These are phyloP conservation scores for Vickermania ingenoplastis DNA, from an alignment of 208 protist species.

Conservation along the genomic window DNA sequence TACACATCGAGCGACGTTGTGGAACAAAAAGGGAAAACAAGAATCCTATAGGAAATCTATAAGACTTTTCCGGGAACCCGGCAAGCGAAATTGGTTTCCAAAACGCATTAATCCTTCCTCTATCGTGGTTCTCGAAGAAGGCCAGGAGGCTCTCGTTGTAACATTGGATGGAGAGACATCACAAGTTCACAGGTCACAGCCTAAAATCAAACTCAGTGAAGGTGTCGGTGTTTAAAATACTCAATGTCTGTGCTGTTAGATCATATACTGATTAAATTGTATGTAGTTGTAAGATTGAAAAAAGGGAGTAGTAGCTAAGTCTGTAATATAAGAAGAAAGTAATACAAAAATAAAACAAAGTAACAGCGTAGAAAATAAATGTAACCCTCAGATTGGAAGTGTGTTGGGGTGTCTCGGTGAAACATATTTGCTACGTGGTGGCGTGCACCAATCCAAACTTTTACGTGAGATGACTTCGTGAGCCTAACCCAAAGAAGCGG, in stretches of 20 bases:
- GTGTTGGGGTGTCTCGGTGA: background rate
- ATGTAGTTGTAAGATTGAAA: background rate
- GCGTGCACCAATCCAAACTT: background rate
- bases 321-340: background rate
- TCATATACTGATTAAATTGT: too few relatives aligned
- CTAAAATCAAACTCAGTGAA: slow-evolving; percentile 1
- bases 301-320: background rate
- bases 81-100: too few relatives aligned
- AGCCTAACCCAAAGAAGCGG: slow-evolving; percentile 1
- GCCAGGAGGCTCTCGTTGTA: too few relatives aligned
- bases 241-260: background rate
- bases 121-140: too few relatives aligned
- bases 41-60: too few relatives aligned
- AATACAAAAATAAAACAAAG: slow-evolving; percentile 1
- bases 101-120: too few relatives aligned
- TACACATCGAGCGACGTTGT: too few relatives aligned
- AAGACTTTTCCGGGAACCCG: too few relatives aligned
- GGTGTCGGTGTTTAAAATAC: background rate
- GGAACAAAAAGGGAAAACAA: too few relatives aligned
- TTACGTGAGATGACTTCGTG: background rate
- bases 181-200: too few relatives aligned
- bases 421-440: background rate
- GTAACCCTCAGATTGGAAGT: background rate
- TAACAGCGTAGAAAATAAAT: background rate
- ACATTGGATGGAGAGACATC: too few relatives aligned